These are phyloP conservation scores for Leccinum griseonigrum DNA, from an alignment of 1,284 basidiomycete genomes.

Conservation along the genomic window DNA sequence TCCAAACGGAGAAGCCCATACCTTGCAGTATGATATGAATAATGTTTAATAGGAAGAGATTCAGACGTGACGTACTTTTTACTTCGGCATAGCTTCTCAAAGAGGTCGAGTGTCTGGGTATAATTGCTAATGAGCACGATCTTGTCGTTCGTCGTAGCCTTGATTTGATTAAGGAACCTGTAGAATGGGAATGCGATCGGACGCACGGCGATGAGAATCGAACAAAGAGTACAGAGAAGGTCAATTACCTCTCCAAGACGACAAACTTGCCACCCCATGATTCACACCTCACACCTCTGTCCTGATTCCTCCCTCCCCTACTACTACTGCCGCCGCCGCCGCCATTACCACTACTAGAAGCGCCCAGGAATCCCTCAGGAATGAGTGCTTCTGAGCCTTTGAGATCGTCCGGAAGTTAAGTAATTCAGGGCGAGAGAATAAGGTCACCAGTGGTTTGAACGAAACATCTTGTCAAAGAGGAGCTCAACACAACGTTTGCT, in stretches of 20 bases:
- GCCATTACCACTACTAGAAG: slow-evolving; percentile 36
- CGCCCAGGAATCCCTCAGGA: slow-evolving; percentile 77
- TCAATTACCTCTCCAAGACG: slow-evolving; percentile 82
- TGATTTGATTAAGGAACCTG: slow-evolving; percentile 85
- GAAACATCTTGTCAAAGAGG: too few relatives aligned
- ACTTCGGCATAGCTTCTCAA: slow-evolving; percentile 81
- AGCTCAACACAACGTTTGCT: too few relatives aligned
- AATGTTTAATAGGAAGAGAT: not conserved
- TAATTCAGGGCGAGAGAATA: slow-evolving; percentile 76
- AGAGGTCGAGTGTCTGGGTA: slow-evolving; percentile 94
- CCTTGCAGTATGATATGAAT: slow-evolving; percentile 41
- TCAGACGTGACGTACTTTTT: slow-evolving; percentile 61
- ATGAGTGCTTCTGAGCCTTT: slow-evolving; percentile 82
- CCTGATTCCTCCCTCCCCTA: slow-evolving; percentile 48
- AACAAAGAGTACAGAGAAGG: not conserved
- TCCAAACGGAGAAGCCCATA: slow-evolving; percentile 94
- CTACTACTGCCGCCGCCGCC: slow-evolving; percentile 24
- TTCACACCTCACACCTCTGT: slow-evolving; percentile 57
- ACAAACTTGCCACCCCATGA: slow-evolving; percentile 88
- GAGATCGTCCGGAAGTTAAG: slow-evolving; percentile 88
- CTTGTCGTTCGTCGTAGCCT: slow-evolving; percentile 87
- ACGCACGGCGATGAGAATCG: not conserved
- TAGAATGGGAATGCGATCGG: not conserved
- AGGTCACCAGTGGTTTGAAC: too few relatives aligned
- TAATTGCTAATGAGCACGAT: slow-evolving; percentile 99